Evolutionary conservation across 441 rosid genomes (phyloP).

Genomic region (Pelargonium hybrid): DNA sequence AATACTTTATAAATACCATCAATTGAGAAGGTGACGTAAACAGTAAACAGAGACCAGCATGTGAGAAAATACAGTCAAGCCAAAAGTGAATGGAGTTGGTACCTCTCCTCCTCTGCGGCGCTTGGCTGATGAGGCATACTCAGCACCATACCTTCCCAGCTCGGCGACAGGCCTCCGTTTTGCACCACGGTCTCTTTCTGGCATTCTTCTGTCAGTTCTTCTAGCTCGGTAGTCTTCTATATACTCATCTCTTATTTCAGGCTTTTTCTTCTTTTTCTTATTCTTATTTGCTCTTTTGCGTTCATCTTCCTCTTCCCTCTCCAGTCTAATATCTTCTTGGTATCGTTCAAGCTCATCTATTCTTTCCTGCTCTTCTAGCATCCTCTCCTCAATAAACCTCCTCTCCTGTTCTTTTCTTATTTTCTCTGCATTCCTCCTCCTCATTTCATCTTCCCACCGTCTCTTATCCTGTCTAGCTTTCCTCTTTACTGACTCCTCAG

Average conservation of each 20-base stretch:
- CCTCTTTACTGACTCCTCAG: conserved; percentile 42
- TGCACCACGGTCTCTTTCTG: conserved; percentile 56
- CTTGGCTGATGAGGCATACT: conserved; percentile 57
- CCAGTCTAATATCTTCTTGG: conserved; percentile 61
- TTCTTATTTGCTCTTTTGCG: conserved; percentile 67
- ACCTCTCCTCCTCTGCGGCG: conserved; percentile 97
- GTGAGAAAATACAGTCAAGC: background rate
- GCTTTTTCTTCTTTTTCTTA: conserved; percentile 60
- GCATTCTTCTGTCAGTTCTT: conserved; percentile 52
- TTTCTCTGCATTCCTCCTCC: conserved; percentile 45
- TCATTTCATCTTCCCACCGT: conserved; percentile 80
- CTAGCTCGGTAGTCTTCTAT: conserved; percentile 50
- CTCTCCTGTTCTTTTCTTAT: conserved; percentile 40
- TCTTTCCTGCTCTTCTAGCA: conserved; percentile 51
- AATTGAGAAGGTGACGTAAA: too few species aligned
- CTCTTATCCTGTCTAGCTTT: conserved; percentile 53
- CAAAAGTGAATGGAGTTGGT: conserved; percentile 20
- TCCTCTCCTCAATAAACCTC: conserved; percentile 35
- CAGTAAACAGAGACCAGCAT: background rate
- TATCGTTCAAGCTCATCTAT: conserved; percentile 59
- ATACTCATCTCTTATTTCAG: conserved; percentile 47
- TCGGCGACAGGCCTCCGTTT: conserved; percentile 53
- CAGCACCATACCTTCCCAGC: conserved; percentile 35
- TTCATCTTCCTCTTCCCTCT: conserved; percentile 69
- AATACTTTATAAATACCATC: too few species aligned